Conservation (phyloP, 495 filamentous ascomycete species). For the Aspergillus diversus region DNA sequence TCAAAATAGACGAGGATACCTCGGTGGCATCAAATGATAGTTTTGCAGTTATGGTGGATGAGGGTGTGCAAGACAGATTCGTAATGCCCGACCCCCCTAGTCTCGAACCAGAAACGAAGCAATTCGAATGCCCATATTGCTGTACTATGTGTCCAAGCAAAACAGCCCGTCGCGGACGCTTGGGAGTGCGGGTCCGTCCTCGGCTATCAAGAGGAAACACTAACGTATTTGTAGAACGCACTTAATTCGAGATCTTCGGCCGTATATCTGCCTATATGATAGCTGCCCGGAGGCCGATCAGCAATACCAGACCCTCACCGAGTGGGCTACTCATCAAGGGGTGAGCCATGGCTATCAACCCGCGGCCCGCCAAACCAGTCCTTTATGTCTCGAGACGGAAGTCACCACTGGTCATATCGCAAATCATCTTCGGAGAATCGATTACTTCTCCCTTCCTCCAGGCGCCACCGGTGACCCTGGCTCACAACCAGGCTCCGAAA, state of each 20-base stretch:
- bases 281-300: background rate
- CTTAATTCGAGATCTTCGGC: conserved; percentile 4
- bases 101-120: background rate
- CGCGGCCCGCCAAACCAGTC: too few species aligned
- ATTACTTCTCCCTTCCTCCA: too few species aligned
- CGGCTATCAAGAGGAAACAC: background rate
- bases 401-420: too few species aligned
- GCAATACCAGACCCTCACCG: conserved; percentile 1
- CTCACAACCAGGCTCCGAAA: too few species aligned
- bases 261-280: conserved; percentile 8
- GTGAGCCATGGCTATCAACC: background rate
- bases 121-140: conserved; percentile 9
- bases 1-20: background rate
- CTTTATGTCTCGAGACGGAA: too few species aligned
- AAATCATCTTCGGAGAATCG: too few species aligned
- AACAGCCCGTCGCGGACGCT: background rate
- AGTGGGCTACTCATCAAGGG: background rate
- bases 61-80: background rate
- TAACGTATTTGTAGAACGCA: background rate
- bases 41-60: background rate
- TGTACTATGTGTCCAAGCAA: background rate
- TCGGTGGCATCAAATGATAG: background rate
- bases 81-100: background rate
- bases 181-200: background rate
- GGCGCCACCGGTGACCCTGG: too few species aligned